Base-by-base conservation (phyloP, 2,329 filamentous ascomycete species). In the Curvularia sp. region DNA sequence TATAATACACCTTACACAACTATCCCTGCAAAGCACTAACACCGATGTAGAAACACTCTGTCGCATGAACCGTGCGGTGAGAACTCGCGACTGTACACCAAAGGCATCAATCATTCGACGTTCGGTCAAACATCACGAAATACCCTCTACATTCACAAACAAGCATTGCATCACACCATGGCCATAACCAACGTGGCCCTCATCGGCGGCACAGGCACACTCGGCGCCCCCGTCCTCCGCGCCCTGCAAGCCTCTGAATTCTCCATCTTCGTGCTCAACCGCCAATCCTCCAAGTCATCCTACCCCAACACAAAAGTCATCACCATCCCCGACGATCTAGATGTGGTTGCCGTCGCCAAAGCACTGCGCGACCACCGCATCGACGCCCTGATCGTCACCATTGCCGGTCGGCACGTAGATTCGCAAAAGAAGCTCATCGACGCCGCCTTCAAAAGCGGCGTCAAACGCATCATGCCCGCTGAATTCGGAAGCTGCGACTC, bases 381-480 rank as follows among this genome's bases (percentile, higher is more conserved):
- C 0, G 73, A 78, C 6, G 82, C 83, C 15, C 79, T 89, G 15
- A 78, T 78, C 45, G 76, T 88, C 43, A 76, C 79, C 5, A 79
- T 81, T 2, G 76, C 85, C 28, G 80, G 80, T 6, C 79, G 77
- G n/a, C 72, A 74, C 12, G 75, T 81, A 23, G 72, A 72, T 1
- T 70, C 81, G 3, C 84, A 86, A 67, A 80, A 78, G 54, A 74
- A 74, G 9, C 77, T 89, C 21, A 80, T 88, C 49, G 82, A 88
- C 25, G 87, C 87, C 1, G 83, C 86, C 7, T 77, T 85, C 46
- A 79, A 80, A 2, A 84, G 83, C 1, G 84, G 85, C 1, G 86
- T 89, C 5, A 82, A 83, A 60, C 80, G 86, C 5, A 85, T 87
- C 61, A 84, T 88, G 7, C 86, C 86, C 0, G 84, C 85, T 18